Base-by-base conservation (phyloP, 2,329 filamentous ascomycete genomes). In the Gaeumannomyces tritici region DNA sequence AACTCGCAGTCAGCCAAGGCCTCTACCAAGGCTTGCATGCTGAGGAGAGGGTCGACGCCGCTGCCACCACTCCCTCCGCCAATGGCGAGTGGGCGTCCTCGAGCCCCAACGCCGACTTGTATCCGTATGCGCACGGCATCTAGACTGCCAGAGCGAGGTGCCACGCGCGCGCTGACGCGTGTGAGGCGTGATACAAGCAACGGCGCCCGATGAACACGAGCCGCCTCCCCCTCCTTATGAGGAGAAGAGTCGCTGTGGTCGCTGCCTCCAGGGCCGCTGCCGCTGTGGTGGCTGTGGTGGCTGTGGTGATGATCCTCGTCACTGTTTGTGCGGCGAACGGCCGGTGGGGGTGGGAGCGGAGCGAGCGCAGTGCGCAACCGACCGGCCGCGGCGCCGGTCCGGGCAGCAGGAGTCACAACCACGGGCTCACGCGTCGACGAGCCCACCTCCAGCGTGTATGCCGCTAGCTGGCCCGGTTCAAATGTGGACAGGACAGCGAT, bases 401-500 rank as follows among this genome's bases (percentile, higher is more conserved):
- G 35, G 0, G 87, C 83, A 4, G 97, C 80, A 21, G 83, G 81
- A 9, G 76, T 77, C 6, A 96, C 71, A 1, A 73, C 69, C 51
- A 87, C 81, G 0, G 81, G 77, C 26, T 47, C 33, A 62, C 82
- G 84, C 42, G 89, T 87, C 58, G 87, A 86, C 4, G 60, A 55
- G n/a, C 61, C 62, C n/a, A 97, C 80, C 63, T 86, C 84, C 11
- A 99, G 79, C 0, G 81, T 84, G 70, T 96, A 98, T 59, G 81
- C 80, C 4, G 89, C 90, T 1, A 85, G 78, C 70, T 96, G 90
- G 11, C 88, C 89, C 0, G 88, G 82, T 65, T 96, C 91, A 72
- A 96, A 98, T 0, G 93, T 96, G 2, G 91, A 96, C 71, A 89
- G 93, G 8, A 97, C 89, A 62, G 96, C 81, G 0, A 91, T 97